Evolutionary conservation across 805 yeast species (phyloP).

Genomic region (Schwanniomyces vanrijiae): DNA sequence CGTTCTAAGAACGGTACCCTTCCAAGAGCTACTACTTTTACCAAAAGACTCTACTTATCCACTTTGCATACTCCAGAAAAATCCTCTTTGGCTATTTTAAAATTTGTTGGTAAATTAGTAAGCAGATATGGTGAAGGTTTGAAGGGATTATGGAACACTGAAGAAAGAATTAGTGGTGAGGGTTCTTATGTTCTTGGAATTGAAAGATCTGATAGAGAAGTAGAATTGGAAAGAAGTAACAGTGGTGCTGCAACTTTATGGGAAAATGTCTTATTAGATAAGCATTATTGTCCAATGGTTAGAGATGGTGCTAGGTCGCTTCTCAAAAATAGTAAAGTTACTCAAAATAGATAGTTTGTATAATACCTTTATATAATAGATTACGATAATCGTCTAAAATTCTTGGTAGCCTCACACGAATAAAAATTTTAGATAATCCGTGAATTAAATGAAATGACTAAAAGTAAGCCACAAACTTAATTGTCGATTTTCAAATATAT

Average conservation of each 20-base stretch:
- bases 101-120: conserved; percentile 74
- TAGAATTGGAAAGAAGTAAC: conserved; percentile 71
- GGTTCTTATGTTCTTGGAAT: conserved; percentile 54
- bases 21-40: conserved; percentile 73
- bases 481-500: background rate
- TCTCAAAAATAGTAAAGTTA: conserved; percentile 35
- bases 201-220: conserved; percentile 45
- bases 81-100: conserved; percentile 72
- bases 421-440: background rate
- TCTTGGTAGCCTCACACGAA: background rate
- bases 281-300: conserved; percentile 84
- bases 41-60: conserved; percentile 72
- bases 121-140: conserved; percentile 68
- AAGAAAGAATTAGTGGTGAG: conserved; percentile 86
- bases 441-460: background rate
- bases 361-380: background rate
- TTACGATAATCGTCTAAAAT: background rate
- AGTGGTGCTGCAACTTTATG: conserved; percentile 87
- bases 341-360: conserved; percentile 4
- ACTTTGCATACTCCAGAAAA: conserved; percentile 83
- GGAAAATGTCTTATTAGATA: conserved; percentile 78
- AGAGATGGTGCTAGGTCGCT: conserved; percentile 57
- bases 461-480: background rate
- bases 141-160: conserved; percentile 78
- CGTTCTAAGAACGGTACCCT: conserved; percentile 66